Percentiles rank a stretch among this genome's conserved stretches.
phyloP scores from a whole-genome alignment of 148 eudicot genomes.

The Rhododendron vialii region DNA sequence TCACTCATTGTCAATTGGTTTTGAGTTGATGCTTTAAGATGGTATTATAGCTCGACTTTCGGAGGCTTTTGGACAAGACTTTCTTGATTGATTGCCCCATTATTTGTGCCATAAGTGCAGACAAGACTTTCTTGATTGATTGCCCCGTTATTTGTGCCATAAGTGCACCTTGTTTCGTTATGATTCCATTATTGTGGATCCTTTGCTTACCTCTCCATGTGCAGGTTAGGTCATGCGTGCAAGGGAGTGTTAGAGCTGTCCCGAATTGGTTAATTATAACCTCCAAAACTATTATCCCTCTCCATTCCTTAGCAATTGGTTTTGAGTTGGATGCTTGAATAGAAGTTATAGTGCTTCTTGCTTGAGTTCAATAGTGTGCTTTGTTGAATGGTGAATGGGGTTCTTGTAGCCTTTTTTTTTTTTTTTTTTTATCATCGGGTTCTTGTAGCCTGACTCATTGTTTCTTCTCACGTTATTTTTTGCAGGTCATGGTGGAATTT shows the following conservation, averaged over 20 bases:
- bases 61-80: background rate
- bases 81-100: no score
- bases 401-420: background rate
- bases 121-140: background rate
- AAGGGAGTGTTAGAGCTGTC: background rate
- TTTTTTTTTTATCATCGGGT: background rate
- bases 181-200: background rate
- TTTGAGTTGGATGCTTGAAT: background rate
- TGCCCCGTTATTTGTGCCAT: background rate
- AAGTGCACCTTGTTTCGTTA: background rate
- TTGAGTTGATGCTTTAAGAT: background rate
- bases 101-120: no score
- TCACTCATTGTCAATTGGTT: background rate
- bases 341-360: background rate
- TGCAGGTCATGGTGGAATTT: conserved; percentile 81
- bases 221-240: background rate
- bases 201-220: background rate
- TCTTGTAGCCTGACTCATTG: background rate
- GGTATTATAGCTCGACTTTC: background rate
- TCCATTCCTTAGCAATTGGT: background rate
- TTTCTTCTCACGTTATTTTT: background rate
- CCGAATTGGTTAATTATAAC: background rate
- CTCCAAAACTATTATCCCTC: background rate
- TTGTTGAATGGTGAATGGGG: background rate
- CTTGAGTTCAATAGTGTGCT: background rate